Conservation (phyloP, 2,329 filamentous ascomycete species). For the Lecanicillium sp. region DNA sequence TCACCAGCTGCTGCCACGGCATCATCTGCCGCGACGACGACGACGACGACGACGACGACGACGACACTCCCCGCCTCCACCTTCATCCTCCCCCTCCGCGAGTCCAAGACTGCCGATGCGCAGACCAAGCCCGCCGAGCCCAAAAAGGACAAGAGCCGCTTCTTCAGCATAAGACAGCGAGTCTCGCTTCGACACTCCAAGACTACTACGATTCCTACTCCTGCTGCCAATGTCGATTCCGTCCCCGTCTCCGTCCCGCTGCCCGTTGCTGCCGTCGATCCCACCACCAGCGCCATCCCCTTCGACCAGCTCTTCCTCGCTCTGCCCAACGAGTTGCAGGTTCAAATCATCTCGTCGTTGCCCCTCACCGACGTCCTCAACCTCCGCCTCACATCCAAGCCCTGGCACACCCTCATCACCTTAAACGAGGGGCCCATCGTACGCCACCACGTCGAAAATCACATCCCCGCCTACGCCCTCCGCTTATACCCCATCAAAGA, state of each 20-base stretch:
- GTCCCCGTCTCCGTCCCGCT: not conserved
- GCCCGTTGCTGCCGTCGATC: not conserved
- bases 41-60: conserved; percentile 18
- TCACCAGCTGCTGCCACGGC: conserved; percentile 18
- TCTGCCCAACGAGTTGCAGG: conserved; percentile 56
- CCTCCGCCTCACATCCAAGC: conserved; percentile 51
- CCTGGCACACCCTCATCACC: conserved; percentile 54
- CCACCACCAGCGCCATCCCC: conserved; percentile 29
- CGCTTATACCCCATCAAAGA: conserved; percentile 52
- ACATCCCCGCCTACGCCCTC: conserved; percentile 54
- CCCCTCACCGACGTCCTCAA: conserved; percentile 56
- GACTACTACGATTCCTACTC: conserved; percentile 19
- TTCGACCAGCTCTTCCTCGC: conserved; percentile 53
- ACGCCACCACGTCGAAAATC: conserved; percentile 53
- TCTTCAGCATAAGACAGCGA: conserved; percentile 37
- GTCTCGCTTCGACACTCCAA: conserved; percentile 31
- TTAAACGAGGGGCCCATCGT: conserved; percentile 56
- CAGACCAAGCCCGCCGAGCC: conserved; percentile 30
- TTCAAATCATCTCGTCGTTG: conserved; percentile 55
- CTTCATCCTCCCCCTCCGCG: conserved; percentile 46
- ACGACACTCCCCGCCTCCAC: conserved; percentile 29
- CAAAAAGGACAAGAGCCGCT: conserved; percentile 35
- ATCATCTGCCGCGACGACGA: conserved; percentile 16
- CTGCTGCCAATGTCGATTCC: conserved; percentile 15
- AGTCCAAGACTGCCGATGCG: conserved; percentile 29